phyloP scores from a whole-genome alignment of 228 moss, liverwort and hornwort species.

The Sphagnum magellanicum region DNA sequence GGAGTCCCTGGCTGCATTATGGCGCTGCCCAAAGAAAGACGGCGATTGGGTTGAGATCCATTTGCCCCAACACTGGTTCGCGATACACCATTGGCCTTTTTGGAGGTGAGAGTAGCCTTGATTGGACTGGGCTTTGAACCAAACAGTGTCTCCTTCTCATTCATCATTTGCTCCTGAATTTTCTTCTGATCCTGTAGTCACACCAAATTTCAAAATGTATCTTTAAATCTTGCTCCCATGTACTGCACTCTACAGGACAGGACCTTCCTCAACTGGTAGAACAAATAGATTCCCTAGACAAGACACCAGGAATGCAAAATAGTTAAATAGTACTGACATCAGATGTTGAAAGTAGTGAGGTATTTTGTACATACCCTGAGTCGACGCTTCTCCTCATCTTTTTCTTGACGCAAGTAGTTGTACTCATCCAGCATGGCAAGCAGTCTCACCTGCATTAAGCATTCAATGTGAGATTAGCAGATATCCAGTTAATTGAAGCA shows the following conservation, averaged over 20 bases:
- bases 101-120: conserved; percentile 48
- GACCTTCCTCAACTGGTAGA: too few relatives aligned
- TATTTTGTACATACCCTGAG: conserved; percentile 43
- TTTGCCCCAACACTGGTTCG: conserved; percentile 45
- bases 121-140: conserved; percentile 90
- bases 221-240: too few relatives aligned
- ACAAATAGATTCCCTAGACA: too few relatives aligned
- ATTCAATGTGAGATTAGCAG: not conserved
- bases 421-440: conserved; percentile 93
- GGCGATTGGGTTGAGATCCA: conserved; percentile 31
- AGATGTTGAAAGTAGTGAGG: too few relatives aligned
- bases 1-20: conserved; percentile 62
- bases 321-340: too few relatives aligned
- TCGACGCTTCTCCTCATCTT: conserved; percentile 89
- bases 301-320: too few relatives aligned
- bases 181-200: conserved; percentile 74
- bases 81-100: conserved; percentile 47
- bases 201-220: not conserved
- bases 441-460: conserved; percentile 57
- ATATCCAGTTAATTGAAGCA: too few relatives aligned
- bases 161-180: conserved; percentile 76
- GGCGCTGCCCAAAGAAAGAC: conserved; percentile 69
- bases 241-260: too few relatives aligned
- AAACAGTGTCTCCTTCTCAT: conserved; percentile 78
- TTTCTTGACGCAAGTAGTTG: conserved; percentile 85